A percentile compares a stretch with the other conserved stretches of the same genome.
Conservation (phyloP, 768 basidiomycete species). For the Pleurotus citrinopileatus region DNA sequence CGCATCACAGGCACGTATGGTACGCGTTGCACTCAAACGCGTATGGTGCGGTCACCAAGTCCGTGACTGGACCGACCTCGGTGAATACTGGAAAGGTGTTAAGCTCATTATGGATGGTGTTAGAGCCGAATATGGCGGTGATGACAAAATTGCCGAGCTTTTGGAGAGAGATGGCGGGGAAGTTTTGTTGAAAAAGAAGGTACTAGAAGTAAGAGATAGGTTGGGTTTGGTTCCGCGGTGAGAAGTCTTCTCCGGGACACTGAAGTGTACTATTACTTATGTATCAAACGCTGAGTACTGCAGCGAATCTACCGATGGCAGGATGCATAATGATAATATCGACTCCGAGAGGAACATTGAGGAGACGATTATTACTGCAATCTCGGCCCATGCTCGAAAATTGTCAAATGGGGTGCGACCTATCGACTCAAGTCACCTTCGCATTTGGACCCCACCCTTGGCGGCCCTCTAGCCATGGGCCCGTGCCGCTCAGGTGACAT, state of each 20-base stretch:
- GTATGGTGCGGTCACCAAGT: constrained; percentile 49
- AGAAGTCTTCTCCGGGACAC: too few relatives aligned
- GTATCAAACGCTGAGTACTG: too few relatives aligned
- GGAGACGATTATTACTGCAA: too few relatives aligned
- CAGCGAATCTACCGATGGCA: too few relatives aligned
- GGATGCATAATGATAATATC: too few relatives aligned
- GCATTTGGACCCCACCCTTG: constrained; percentile 45
- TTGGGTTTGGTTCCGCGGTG: constrained; percentile 18
- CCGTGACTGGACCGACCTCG: constrained; percentile 52
- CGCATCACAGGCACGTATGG: constrained; percentile 24
- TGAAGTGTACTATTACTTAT: too few relatives aligned
- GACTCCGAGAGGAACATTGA: too few relatives aligned
- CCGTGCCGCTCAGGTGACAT: constrained; percentile 60
- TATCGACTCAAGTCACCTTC: too few relatives aligned
- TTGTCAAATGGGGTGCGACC: too few relatives aligned
- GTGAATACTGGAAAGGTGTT: constrained; percentile 39
- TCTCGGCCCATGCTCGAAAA: too few relatives aligned
- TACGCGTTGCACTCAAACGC: constrained; percentile 33
- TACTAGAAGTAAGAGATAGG: constrained; percentile 34
- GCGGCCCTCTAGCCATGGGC: constrained; percentile 70
- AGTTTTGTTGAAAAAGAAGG: constrained; percentile 29
- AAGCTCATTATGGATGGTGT: constrained; percentile 53
- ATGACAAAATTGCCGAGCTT: constrained; percentile 36
- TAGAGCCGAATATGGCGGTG: constrained; percentile 43
- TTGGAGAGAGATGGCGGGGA: constrained; percentile 36